Evolutionary conservation across 2,329 filamentous ascomycete genomes (phyloP), one percentile per base, ranked within the genome.

Genomic region (Pezicula radicicola): DNA sequence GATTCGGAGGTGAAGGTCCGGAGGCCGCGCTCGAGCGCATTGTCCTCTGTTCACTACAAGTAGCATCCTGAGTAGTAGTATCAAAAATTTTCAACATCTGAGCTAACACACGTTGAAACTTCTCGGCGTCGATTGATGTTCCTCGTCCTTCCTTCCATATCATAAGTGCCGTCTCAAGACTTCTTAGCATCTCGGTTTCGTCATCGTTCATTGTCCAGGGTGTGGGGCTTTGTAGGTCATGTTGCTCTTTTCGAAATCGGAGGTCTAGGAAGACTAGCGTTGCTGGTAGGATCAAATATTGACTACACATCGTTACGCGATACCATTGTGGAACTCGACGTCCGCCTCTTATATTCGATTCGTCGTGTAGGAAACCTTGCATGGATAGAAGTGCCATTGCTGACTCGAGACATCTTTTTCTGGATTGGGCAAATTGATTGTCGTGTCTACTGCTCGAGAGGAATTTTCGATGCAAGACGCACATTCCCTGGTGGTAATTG

Each of bases 331-430:
- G 41, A 19, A 21, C 7, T n/a, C 19, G 8, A 25, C 15, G 27
- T 21, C 18, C 15, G 9, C 41, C 41, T 44, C 41, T 44, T 18
- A 44, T 27, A 7, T 27, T n/a, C 15, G 41, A 19, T 25, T 44
- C 41, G 15, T 44, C 41, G 18, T 21, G 27, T 3, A 44, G 21
- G 15, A 44, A 44, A 7, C 27, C 2, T 25, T 44, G 41, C 21
- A 44, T 19, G 8, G 41, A 27, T 44, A 44, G n/a, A 10, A 44
- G 21, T 21, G 41, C 41, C 21, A 10, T 18, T 21, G 18, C 21
- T 21, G 64, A 66, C n/a, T 57, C 52, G 45, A 64, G 55, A 46
- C 63, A 66, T 18, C 65, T 53, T 13, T 59, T 50, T 15, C 50
- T 51, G 3, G 58, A 60, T 10, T 46, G 48, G 1, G 35, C 47